Evolutionary conservation across 352 stramenopile species (phyloP).

Genomic region (Pythium rhizo-oryzae): DNA sequence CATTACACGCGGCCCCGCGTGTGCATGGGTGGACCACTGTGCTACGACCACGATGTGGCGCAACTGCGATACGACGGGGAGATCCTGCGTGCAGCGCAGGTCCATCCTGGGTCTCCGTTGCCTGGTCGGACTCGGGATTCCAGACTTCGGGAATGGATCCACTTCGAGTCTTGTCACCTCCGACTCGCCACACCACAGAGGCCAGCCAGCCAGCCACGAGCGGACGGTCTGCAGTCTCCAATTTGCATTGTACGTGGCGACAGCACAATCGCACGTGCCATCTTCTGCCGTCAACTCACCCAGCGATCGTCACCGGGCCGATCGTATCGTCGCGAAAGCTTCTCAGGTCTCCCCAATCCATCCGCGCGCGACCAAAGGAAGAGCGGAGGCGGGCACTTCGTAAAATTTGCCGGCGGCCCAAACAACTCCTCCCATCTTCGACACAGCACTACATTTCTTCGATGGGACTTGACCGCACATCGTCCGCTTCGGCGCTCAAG

Average conservation of each 20-base stretch:
- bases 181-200: too few relatives aligned
- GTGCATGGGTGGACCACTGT: neutral
- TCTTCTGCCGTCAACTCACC: neutral
- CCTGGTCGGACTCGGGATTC: neutral
- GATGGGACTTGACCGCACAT: neutral
- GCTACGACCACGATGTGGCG: neutral
- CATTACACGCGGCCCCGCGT: neutral
- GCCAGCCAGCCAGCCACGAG: neutral
- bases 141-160: neutral
- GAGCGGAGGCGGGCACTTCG: neutral
- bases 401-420: neutral
- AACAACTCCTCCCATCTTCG: neutral
- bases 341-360: neutral
- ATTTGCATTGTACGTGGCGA: neutral
- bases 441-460: neutral
- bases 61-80: neutral
- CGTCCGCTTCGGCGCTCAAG: slow-evolving; percentile 13
- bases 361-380: neutral
- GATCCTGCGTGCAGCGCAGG: neutral
- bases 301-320: neutral
- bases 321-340: neutral
- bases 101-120: neutral
- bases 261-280: slow-evolving; percentile 1
- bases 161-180: neutral
- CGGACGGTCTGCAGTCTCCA: neutral